Conservation (phyloP, 805 yeast species). For the Pichia sporocuriosa region DNA sequence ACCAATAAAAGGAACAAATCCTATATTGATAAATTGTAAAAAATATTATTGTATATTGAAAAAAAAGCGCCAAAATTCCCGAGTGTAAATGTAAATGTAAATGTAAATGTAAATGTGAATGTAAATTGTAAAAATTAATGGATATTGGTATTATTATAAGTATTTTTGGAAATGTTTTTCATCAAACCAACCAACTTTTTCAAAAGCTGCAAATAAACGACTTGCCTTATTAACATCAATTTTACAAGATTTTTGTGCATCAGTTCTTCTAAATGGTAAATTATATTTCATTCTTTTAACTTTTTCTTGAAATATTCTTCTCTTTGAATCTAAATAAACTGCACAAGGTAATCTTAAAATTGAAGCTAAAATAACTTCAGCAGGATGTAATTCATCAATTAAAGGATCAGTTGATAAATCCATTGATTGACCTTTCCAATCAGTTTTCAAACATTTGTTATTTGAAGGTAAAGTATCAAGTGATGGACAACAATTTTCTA, state of each 20-base stretch:
- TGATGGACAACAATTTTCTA: constrained; percentile 83
- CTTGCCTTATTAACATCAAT: constrained; percentile 96
- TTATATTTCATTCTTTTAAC: constrained; percentile 65
- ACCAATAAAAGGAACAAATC: not conserved
- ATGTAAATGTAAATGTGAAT: not conserved
- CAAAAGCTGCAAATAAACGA: constrained; percentile 82
- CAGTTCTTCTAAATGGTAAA: constrained; percentile 88
- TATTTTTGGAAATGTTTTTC: constrained; percentile 59
- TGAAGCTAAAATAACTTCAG: constrained; percentile 80
- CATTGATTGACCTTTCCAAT: constrained; percentile 99
- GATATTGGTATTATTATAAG: constrained; percentile 16
- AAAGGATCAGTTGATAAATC: constrained; percentile 76
- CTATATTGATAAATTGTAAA: not conserved
- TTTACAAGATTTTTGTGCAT: constrained; percentile 95
- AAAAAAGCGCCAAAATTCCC: not conserved
- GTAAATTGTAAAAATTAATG: not conserved
- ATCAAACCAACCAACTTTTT: constrained; percentile 85
- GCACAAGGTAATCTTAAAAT: constrained; percentile 84
- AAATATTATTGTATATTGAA: not conserved
- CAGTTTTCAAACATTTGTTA: constrained; percentile 71
- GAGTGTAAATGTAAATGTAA: not conserved
- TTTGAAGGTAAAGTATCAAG: constrained; percentile 54
- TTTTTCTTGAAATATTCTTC: constrained; percentile 84
- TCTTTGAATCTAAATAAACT: constrained; percentile 71
- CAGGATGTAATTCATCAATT: constrained; percentile 72